Evolutionary conservation across 306 rosid genomes (phyloP), one percentile per base, ranked within the genome.

Genomic region (Mimosa pudica): DNA sequence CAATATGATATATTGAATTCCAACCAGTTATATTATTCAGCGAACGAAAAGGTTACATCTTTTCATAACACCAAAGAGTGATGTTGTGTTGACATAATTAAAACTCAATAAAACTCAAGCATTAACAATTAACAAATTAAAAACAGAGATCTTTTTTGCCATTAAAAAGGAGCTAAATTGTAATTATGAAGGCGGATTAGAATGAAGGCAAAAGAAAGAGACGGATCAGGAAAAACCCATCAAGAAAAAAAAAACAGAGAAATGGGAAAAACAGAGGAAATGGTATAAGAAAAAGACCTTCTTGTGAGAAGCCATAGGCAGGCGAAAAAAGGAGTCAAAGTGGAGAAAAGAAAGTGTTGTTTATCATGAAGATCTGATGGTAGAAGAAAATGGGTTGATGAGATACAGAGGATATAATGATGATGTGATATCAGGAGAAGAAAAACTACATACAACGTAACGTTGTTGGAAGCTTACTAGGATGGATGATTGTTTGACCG

Each of bases 231-330:
- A 71, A 48, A 73, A 49, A 20, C 11, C 9, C 6, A 32, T 32
- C n/a, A 62, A 77, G 65, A 76, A n/a, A 1, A 20, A n/a, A n/a
- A 24, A 24, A 24, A 24, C 30, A 52, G 64, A 7, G 42, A 36
- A 30, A 30, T 16, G 36, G 16, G 30, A 24, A 18, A 44, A 69
- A 45, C 10, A 2, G 35, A 18, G 11, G 42, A 44, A 10, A 68
- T n/a, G 13, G 16, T 41, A 1, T 6, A 3, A 3, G 32, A 32
- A 8, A 13, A 42, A 63, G 32, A 84, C 87, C 89, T 86, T 86
- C 69, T 83, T 86, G 67, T 78, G 79, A 36, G 83, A 72, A 86
- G 81, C 87, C 89, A 86, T 86, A 24, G 30, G n/a, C n/a, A n/a
- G n/a, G n/a, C n/a, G n/a, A n/a, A n/a, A n/a, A n/a, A n/a, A 52